Conservation (phyloP, 495 filamentous ascomycete genomes). For the Pseudevernia furfuracea region DNA sequence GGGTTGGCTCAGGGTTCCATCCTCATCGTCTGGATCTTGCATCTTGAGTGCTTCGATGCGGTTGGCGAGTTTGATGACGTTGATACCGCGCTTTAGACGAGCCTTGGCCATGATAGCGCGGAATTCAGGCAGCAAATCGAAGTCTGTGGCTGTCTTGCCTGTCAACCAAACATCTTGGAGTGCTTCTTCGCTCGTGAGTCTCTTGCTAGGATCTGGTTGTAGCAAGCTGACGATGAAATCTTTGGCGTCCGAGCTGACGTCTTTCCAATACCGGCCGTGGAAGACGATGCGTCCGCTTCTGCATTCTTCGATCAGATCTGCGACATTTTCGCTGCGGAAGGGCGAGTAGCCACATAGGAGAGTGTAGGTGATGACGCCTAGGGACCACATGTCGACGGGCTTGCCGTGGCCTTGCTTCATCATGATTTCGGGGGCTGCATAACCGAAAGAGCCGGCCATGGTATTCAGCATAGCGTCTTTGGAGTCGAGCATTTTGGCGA, state of each 20-base stretch:
- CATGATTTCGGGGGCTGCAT: conserved; percentile 98
- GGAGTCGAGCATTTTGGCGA: conserved; percentile 94
- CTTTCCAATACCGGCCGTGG: conserved; percentile 97
- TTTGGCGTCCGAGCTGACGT: conserved; percentile 93
- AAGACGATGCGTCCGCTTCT: conserved; percentile 83
- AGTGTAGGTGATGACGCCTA: conserved; percentile 98
- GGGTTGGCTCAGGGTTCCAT: conserved; percentile 56
- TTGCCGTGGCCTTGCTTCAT: conserved; percentile 95
- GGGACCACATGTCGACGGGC: conserved; percentile 99
- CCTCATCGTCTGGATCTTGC: conserved; percentile 81
- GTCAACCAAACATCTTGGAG: conserved; percentile 84
- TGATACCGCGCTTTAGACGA: conserved; percentile 86
- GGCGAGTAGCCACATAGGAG: conserved; percentile 98
- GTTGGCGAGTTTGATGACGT: conserved; percentile 93
- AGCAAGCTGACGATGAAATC: conserved; percentile 82
- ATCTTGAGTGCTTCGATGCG: conserved; percentile 95
- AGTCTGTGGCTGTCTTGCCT: conserved; percentile 81
- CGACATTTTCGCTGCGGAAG: conserved; percentile 88
- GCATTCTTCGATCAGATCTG: conserved; percentile 94
- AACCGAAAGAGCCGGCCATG: conserved; percentile 98
- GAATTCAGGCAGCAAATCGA: conserved; percentile 96
- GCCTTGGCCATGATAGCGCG: conserved; percentile 87
- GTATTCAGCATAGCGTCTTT: conserved; percentile 88
- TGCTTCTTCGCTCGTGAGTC: conserved; percentile 74
- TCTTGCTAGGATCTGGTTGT: conserved; percentile 67